Base-by-base conservation (phyloP, 805 yeast genomes). In the Starmerella sp. region DNA sequence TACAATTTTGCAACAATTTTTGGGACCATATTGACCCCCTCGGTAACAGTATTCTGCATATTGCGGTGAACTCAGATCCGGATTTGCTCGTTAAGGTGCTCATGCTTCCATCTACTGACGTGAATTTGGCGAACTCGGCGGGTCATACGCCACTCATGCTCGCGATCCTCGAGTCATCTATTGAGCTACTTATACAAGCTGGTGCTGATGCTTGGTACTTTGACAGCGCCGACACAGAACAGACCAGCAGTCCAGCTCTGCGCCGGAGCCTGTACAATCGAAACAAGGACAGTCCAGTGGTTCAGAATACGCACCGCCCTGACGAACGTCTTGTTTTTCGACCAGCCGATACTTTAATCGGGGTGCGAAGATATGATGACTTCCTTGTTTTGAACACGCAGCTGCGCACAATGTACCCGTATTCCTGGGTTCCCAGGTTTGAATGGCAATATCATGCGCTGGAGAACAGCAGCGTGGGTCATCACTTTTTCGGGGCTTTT, bases 21-120 rank as follows among this genome's bases (percentile, higher is more conserved):
- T 60, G 49, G 45, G 82, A 80, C 32, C 97, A 91, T 65, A 70
- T 79, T 7, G 97, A 91, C 64, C 68, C 66, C 28, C 76, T 79
- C 54, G 91, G 91, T 0, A 88, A 89, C 65, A 81, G 93, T 0
- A 64, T 91, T 3, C 69, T 91, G 35, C 97, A 91, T 68, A 76
- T 85, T 3, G 70, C 87, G 2, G 48, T 44, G 5, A 34, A 77
- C 78, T 50, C 75, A 76, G 13, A 75, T 77, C 14, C 67, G 52
- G 35, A 50, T n/a, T 50, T 48, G 17, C 43, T 54, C 1, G 29
- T 6, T 2, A 28, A 44, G 14, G 35, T 63, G 28, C 44, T 54
- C 5, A 31, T 17, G n/a, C 31, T 55, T 6, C 73, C 73, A 43
- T 67, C 75, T 6, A 59, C 76, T 13, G 75, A 81, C 60, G 66